These are phyloP conservation scores for Septoria linicola DNA, from an alignment of 2,329 filamentous ascomycete genomes.

Conservation along the genomic window DNA sequence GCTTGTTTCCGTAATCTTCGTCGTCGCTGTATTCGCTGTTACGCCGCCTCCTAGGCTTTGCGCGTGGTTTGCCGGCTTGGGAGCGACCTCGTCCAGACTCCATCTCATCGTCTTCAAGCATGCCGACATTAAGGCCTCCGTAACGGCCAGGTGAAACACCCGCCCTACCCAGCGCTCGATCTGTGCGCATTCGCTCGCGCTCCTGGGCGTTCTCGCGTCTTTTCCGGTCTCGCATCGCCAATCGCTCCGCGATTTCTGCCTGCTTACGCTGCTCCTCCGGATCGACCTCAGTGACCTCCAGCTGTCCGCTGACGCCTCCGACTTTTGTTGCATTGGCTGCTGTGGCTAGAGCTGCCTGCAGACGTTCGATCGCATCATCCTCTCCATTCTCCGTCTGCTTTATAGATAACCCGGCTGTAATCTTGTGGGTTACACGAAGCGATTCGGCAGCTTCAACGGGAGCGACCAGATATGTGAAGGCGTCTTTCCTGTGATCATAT, in stretches of 20 bases:
- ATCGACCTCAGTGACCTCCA: conserved; percentile 69
- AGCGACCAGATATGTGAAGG: conserved; percentile 73
- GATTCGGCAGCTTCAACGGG: conserved; percentile 67
- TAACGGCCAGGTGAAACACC: conserved; percentile 47
- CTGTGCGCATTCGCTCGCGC: conserved; percentile 60
- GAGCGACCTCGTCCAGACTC: conserved; percentile 32
- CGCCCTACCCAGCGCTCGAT: conserved; percentile 50
- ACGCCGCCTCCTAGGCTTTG: conserved; percentile 40
- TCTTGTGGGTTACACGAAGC: conserved; percentile 71
- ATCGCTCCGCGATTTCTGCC: conserved; percentile 72
- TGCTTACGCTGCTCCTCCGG: conserved; percentile 72
- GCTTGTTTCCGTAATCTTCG: conserved; percentile 70
- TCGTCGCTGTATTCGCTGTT: conserved; percentile 64
- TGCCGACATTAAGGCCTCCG: conserved; percentile 64
- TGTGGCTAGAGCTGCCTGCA: conserved; percentile 66
- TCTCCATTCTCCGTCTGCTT: conserved; percentile 65
- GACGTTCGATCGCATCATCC: conserved; percentile 68
- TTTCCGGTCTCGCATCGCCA: conserved; percentile 60
- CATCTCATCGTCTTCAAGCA: conserved; percentile 63
- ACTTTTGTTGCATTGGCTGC: conserved; percentile 58
- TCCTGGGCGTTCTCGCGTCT: conserved; percentile 67
- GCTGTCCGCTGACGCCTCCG: conserved; percentile 55
- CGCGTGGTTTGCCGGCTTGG: conserved; percentile 29
- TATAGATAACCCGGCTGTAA: conserved; percentile 70
- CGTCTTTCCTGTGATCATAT: conserved; percentile 67